Conservation (phyloP, 805 yeast genomes). For the Metschnikowia similis region DNA sequence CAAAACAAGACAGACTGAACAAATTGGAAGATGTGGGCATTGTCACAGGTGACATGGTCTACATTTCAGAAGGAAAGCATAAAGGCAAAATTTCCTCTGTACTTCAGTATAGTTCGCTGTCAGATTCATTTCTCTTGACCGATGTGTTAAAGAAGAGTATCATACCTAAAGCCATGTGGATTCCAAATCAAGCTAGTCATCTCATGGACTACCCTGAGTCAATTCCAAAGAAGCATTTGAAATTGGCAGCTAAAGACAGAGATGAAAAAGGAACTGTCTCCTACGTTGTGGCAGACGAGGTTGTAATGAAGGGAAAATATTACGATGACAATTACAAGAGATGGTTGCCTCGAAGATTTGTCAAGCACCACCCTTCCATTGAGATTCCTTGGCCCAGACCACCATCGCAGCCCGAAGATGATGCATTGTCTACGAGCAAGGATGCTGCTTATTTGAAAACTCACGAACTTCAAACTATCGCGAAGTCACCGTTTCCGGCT, state of each 20-base stretch:
- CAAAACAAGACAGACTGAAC: slow-evolving; percentile 32
- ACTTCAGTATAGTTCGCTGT: slow-evolving; percentile 51
- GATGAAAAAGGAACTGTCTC: slow-evolving; percentile 59
- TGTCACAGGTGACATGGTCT: slow-evolving; percentile 72
- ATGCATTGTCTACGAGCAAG: slow-evolving; percentile 52
- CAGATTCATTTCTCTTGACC: slow-evolving; percentile 63
- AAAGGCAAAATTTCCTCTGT: slow-evolving; percentile 75
- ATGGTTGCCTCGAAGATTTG: slow-evolving; percentile 74
- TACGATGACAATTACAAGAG: slow-evolving; percentile 71
- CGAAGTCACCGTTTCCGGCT: slow-evolving; percentile 63
- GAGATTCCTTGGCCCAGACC: slow-evolving; percentile 91
- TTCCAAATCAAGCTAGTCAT: slow-evolving; percentile 65
- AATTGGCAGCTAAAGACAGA: slow-evolving; percentile 72
- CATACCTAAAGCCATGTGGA: slow-evolving; percentile 72
- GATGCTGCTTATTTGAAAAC: slow-evolving; percentile 66
- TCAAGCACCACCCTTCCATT: slow-evolving; percentile 62
- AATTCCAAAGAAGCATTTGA: slow-evolving; percentile 55
- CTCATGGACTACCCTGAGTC: slow-evolving; percentile 65
- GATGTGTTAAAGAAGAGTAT: slow-evolving; percentile 64
- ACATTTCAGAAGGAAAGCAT: slow-evolving; percentile 63
- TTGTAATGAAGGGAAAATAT: slow-evolving; percentile 63
- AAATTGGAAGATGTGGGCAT: slow-evolving; percentile 55
- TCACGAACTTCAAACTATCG: slow-evolving; percentile 63
- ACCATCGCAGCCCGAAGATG: slow-evolving; percentile 47
- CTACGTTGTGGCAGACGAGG: slow-evolving; percentile 75